Evolutionary conservation across 1,284 basidiomycete species (phyloP).

Genomic region (Sutorius eximius): DNA sequence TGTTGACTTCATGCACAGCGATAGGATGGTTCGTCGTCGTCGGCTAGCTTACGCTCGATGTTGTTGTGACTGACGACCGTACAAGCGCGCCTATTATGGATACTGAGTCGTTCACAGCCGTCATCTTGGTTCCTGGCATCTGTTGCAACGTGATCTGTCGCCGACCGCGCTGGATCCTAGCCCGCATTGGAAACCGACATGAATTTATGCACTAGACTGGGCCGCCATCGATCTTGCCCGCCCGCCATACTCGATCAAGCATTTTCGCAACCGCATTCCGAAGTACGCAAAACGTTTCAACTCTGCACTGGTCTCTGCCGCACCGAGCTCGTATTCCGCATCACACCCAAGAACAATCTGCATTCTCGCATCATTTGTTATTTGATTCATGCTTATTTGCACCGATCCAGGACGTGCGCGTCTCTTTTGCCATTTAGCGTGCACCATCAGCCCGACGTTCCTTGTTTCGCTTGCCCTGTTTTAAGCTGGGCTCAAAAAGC

Average conservation of each 20-base stretch:
- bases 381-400: conserved; percentile 38
- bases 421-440: conserved; percentile 32
- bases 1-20: conserved; percentile 34
- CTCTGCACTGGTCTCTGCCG: conserved; percentile 14
- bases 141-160: conserved; percentile 26
- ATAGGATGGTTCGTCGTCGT: conserved; percentile 47
- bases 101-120: conserved; percentile 27
- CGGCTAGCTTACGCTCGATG: conserved; percentile 5
- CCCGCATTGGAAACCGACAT: conserved; percentile 24
- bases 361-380: conserved; percentile 34
- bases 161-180: conserved; percentile 14
- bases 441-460: conserved; percentile 27
- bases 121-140: conserved; percentile 31
- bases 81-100: conserved; percentile 43
- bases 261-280: conserved; percentile 28
- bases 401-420: conserved; percentile 29
- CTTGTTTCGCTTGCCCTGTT: conserved; percentile 19
- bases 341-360: conserved; percentile 33
- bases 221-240: conserved; percentile 32
- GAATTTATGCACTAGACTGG: conserved; percentile 25
- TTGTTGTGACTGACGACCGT: conserved; percentile 15
- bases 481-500: conserved; percentile 27
- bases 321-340: conserved; percentile 23
- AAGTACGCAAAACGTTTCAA: conserved; percentile 30
- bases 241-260: conserved; percentile 25